Conservation (phyloP, 1,284 basidiomycete genomes). For the Papiliotrema nemorosa region DNA sequence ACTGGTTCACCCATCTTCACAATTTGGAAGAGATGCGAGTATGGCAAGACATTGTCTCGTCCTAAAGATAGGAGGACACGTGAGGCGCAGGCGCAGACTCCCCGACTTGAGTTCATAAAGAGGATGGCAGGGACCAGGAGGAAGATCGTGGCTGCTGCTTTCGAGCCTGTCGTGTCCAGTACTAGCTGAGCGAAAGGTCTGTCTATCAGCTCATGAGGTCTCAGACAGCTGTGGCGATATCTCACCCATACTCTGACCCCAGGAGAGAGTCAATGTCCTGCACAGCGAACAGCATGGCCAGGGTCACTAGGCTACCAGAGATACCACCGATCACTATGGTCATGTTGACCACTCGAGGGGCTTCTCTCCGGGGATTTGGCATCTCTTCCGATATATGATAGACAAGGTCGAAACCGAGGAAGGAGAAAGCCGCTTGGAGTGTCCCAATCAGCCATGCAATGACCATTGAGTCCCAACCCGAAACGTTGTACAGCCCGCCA, state of each 20-base stretch:
- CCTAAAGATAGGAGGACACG: constrained; percentile 19
- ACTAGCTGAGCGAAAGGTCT: constrained; percentile 54
- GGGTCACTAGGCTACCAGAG: constrained; percentile 58
- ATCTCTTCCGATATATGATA: constrained; percentile 28
- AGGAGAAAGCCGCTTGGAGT: constrained; percentile 16
- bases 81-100: constrained; percentile 15
- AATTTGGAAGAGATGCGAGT: constrained; percentile 6
- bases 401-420: constrained; percentile 61
- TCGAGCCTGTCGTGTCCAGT: constrained; percentile 26
- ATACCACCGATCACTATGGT: constrained; percentile 46
- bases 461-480: constrained; percentile 49
- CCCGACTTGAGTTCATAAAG: constrained; percentile 20
- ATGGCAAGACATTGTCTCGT: constrained; percentile 21
- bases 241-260: constrained; percentile 58
- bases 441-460: constrained; percentile 48
- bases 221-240: constrained; percentile 38
- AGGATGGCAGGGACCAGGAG: constrained; percentile 24
- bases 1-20: constrained; percentile 18
- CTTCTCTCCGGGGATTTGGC: constrained; percentile 21
- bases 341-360: constrained; percentile 13
- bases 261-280: constrained; percentile 58
- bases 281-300: constrained; percentile 66
- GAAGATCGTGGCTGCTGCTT: constrained; percentile 23
- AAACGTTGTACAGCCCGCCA: constrained; percentile 39
- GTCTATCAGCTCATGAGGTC: neutral